These are phyloP conservation scores for Podaxis pistillaris DNA, from an alignment of 768 basidiomycete genomes.

Conservation along the genomic window DNA sequence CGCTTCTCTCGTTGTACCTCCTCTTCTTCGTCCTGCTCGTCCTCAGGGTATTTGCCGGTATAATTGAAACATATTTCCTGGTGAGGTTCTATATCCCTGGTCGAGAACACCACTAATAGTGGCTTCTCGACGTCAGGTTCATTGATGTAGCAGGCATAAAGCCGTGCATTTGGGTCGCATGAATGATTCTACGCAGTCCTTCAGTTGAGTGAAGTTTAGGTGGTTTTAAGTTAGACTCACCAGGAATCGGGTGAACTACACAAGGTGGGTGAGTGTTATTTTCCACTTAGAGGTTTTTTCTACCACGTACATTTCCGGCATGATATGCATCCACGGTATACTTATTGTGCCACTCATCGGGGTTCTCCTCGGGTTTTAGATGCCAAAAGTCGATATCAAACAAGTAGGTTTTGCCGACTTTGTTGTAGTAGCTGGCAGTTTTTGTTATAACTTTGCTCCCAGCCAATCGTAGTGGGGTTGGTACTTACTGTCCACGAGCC, in stretches of 20 bases:
- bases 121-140: slow-evolving; percentile 74
- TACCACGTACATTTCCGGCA: slow-evolving; percentile 68
- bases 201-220: not conserved
- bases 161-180: slow-evolving; percentile 80
- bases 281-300: not conserved
- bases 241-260: slow-evolving; percentile 87
- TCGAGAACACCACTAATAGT: slow-evolving; percentile 64
- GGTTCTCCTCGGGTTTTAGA: slow-evolving; percentile 34
- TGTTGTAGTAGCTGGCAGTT: slow-evolving; percentile 61
- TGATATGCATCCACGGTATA: slow-evolving; percentile 87
- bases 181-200: slow-evolving; percentile 73
- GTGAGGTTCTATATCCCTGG: slow-evolving; percentile 54
- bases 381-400: slow-evolving; percentile 82
- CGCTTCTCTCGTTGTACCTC: slow-evolving; percentile 14
- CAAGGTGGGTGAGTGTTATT: not conserved
- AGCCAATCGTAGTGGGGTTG: not conserved
- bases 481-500: slow-evolving; percentile 61
- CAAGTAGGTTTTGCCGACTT: slow-evolving; percentile 73
- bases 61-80: slow-evolving; percentile 84
- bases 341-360: slow-evolving; percentile 35
- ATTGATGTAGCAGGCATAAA: slow-evolving; percentile 77
- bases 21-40: slow-evolving; percentile 36
- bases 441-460: slow-evolving; percentile 9
- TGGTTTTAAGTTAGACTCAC: slow-evolving; percentile 38
- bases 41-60: slow-evolving; percentile 43